A percentile compares a stretch with the other conserved stretches of the same genome.
phyloP scores from a whole-genome alignment of 1,139 yeast species.

The Pichia sp. region DNA sequence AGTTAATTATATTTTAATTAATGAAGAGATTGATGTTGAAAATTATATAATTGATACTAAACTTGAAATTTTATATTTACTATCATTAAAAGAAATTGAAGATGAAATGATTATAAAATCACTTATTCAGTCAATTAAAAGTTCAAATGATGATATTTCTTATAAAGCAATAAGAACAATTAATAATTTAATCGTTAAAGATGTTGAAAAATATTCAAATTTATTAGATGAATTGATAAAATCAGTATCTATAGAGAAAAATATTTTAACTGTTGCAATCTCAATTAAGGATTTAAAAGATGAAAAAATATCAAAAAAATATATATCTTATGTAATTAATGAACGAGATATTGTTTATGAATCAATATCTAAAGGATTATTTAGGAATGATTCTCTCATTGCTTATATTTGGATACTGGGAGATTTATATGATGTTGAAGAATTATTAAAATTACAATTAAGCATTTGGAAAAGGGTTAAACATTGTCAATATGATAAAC shows the following conservation, averaged over 20 bases:
- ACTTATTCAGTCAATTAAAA: slow-evolving; percentile 50
- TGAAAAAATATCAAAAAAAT: neutral
- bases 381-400: slow-evolving; percentile 12
- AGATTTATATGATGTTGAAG: neutral
- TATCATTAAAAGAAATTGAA: slow-evolving; percentile 78
- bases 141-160: slow-evolving; percentile 8
- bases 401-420: slow-evolving; percentile 9
- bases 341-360: neutral
- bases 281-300: slow-evolving; percentile 2
- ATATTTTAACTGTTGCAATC: slow-evolving; percentile 3
- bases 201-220: neutral
- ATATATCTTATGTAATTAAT: too few relatives aligned
- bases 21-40: slow-evolving; percentile 7
- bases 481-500: neutral
- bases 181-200: slow-evolving; percentile 79
- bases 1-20: neutral
- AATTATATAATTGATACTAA: slow-evolving; percentile 87
- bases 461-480: neutral
- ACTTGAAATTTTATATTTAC: slow-evolving; percentile 72
- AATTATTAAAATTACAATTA: slow-evolving; percentile 1
- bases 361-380: neutral
- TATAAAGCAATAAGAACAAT: slow-evolving; percentile 83
- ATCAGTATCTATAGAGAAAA: slow-evolving; percentile 1
- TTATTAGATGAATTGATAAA: neutral
- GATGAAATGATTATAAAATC: slow-evolving; percentile 84